Evolutionary conservation across 23 red algal species (phyloP).

Genomic region (Gracilaria gracilis): DNA sequence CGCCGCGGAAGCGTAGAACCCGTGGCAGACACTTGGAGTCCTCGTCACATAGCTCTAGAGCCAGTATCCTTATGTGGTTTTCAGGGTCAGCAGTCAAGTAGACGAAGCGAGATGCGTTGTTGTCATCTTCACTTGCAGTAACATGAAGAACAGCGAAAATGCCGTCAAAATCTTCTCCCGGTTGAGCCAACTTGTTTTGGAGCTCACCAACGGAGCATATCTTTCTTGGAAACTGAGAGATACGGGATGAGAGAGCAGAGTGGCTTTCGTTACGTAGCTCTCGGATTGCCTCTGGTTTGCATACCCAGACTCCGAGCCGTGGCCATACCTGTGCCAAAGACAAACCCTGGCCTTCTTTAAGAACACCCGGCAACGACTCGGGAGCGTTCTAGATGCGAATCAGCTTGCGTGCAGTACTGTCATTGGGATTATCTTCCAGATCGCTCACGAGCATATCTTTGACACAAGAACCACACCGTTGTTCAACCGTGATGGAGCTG

Average conservation of each 20-base stretch:
- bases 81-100: conserved; percentile 47
- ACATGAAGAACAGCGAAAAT: conserved; percentile 58
- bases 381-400: conserved; percentile 60
- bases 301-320: conserved; percentile 28
- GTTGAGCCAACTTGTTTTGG: not conserved
- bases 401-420: conserved; percentile 30
- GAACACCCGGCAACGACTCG: conserved; percentile 16
- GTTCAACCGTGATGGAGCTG: not conserved
- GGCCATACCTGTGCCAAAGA: conserved; percentile 51
- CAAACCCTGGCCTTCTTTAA: conserved; percentile 38
- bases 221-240: conserved; percentile 24
- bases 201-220: conserved; percentile 41
- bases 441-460: conserved; percentile 55
- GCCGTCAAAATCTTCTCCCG: conserved; percentile 63
- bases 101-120: conserved; percentile 30
- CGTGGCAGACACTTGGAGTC: conserved; percentile 44
- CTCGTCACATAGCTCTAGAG: conserved; percentile 55
- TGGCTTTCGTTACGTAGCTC: not conserved
- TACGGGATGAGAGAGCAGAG: not conserved
- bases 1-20: conserved; percentile 52
- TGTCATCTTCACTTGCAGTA: not conserved
- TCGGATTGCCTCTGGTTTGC: conserved; percentile 30
- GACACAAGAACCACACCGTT: conserved; percentile 29
- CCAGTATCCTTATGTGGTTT: conserved; percentile 42
- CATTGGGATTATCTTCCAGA: conserved; percentile 36